Conservation (phyloP, 2,329 filamentous ascomycete species). For the Pseudopithomyces chartarum region DNA sequence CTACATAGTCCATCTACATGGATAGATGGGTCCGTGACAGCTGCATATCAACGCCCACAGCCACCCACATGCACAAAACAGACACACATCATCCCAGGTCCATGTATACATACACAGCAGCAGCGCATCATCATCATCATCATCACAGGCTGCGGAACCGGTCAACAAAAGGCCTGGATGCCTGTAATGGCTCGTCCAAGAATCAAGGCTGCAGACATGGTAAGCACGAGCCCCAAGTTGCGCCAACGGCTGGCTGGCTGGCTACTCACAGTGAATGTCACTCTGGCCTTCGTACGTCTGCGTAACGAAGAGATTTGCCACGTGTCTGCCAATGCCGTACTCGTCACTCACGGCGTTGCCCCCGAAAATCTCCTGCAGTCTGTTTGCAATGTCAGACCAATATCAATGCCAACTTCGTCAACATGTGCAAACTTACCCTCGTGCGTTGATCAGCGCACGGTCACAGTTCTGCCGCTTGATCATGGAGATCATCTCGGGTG, state of each 20-base stretch:
- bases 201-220: slow-evolving; percentile 51
- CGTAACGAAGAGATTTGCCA: slow-evolving; percentile 94
- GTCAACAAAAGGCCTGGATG: slow-evolving; percentile 76
- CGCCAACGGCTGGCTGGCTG: no score
- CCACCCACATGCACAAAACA: no score
- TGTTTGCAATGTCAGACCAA: slow-evolving; percentile 28
- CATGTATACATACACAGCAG: background rate
- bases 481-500: slow-evolving; percentile 96
- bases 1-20: slow-evolving; percentile 22
- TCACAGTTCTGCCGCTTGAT: slow-evolving; percentile 99
- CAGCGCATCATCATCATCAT: background rate
- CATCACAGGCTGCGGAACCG: background rate
- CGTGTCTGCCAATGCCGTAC: slow-evolving; percentile 92
- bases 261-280: slow-evolving; percentile 85
- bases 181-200: slow-evolving; percentile 62
- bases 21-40: slow-evolving; percentile 25
- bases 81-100: no score
- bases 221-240: slow-evolving; percentile 24
- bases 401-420: background rate
- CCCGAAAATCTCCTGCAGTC: slow-evolving; percentile 92
- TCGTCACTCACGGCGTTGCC: slow-evolving; percentile 98
- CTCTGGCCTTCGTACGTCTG: slow-evolving; percentile 99
- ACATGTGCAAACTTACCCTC: slow-evolving; percentile 56
- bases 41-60: slow-evolving; percentile 6
- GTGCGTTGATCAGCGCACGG: slow-evolving; percentile 77